These are phyloP conservation scores for Vitis cinerea DNA, from an alignment of 164 flowering plant species.

Conservation along the genomic window DNA sequence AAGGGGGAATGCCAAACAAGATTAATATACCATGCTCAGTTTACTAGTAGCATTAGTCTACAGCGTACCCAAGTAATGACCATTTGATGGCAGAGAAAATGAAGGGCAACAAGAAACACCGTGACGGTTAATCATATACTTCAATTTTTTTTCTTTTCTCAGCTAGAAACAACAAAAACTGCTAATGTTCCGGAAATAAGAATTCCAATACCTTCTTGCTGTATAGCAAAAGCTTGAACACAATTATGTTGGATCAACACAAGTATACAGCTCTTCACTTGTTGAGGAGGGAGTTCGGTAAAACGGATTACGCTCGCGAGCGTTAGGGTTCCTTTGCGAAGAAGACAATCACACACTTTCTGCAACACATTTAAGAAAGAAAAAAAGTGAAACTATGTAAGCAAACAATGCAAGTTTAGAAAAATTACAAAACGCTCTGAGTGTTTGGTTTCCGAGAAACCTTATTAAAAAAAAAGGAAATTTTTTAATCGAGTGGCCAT, in stretches of 20 bases:
- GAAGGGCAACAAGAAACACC: no score
- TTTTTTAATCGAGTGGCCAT: no score
- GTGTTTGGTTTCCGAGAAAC: no score
- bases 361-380: conserved; percentile 19
- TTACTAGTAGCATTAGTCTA: no score
- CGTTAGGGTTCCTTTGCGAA: conserved; percentile 62
- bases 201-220: conserved; percentile 38
- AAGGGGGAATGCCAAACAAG: no score
- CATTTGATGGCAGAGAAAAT: no score
- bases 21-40: no score
- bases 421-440: no score
- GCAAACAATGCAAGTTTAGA: no score
- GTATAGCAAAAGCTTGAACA: conserved; percentile 66
- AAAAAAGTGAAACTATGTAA: neutral
- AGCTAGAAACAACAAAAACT: neutral
- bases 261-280: conserved; percentile 63
- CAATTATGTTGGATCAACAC: conserved; percentile 93
- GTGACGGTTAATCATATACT: no score
- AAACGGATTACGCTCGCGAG: conserved; percentile 30
- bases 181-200: neutral
- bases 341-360: conserved; percentile 88
- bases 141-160: neutral
- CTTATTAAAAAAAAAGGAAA: no score
- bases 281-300: conserved; percentile 43
- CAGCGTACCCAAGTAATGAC: no score